Conservation (phyloP, 2,329 filamentous ascomycete genomes). For the Plectosphaerella cucumerina region DNA sequence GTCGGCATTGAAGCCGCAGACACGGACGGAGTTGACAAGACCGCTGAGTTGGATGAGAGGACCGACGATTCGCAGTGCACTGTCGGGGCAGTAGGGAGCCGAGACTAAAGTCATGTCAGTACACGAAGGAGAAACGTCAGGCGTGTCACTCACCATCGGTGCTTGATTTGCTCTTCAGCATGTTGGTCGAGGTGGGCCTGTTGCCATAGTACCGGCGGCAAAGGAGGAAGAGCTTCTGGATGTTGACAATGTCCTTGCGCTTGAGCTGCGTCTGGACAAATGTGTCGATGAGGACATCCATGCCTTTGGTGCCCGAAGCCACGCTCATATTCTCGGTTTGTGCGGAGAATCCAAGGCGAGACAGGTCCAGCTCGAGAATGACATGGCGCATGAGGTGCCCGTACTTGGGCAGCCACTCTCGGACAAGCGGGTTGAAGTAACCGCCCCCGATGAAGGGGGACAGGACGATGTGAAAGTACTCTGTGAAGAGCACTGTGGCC, state of each 20-base stretch:
- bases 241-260: conserved; percentile 7
- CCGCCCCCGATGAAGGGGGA: conserved; percentile 28
- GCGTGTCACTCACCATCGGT: conserved; percentile 5
- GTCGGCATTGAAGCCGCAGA: conserved; percentile 29
- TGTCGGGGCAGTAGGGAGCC: conserved; percentile 24
- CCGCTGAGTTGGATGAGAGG: conserved; percentile 23
- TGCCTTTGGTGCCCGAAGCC: conserved; percentile 15
- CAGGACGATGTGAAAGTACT: conserved; percentile 32
- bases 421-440: conserved; percentile 27
- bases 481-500: conserved; percentile 25
- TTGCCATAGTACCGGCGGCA: conserved; percentile 28
- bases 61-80: conserved; percentile 24
- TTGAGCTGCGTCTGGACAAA: conserved; percentile 22
- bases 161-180: neutral
- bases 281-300: conserved; percentile 19
- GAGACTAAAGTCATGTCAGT: neutral
- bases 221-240: conserved; percentile 25
- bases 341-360: conserved; percentile 24
- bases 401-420: conserved; percentile 28
- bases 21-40: conserved; percentile 24
- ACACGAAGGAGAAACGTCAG: neutral
- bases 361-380: conserved; percentile 36
- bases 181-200: conserved; percentile 1
- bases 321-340: no score
- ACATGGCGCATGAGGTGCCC: conserved; percentile 29